Base-by-base conservation (phyloP, 2,329 filamentous ascomycete species). In the Xylaria sp. region DNA sequence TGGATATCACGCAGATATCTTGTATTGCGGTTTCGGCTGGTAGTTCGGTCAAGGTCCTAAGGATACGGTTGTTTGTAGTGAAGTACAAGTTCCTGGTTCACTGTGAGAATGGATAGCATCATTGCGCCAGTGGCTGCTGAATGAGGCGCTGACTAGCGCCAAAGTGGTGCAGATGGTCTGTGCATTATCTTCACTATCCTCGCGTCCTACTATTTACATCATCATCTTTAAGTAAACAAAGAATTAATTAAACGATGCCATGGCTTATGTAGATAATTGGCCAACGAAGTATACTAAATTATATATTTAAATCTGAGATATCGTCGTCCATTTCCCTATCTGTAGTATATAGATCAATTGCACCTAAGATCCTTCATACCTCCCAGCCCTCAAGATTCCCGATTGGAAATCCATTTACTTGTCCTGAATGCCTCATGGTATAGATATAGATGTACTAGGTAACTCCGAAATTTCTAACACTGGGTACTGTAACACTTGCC, bases 111-210 rank as follows among this genome's bases (percentile, higher is more conserved):
- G 51, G 12, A 25, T 23, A 53, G 27, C 53, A 55, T 23, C 42
- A 47, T 48, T 32, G 58, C 29, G 57, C 40, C 53, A 21, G 27
- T 37, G 23, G 40, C 50, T 35, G 58, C 44, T 9, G 44, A 29
- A 51, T 23, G 51, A 53, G 44, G 13, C 37, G 51, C 47, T 42
- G 37, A 54, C 54, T 25, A 5, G 21, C 44, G 65, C 60, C 53
- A 58, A 27, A 44, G 8, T 25, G 13, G 32, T 40, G 53, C 37
- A 47, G 23, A 48, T 67, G 65, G 65, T 67, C 65, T 68, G 65
- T 65, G 65, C 60, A 55, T 59, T 16, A 3, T n/a, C 13, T 13
- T 6, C 18, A n/a, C 5, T 40, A 10, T 13, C 35, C 40, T 44
- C 16, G 35, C n/a, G 40, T 18, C 18, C 6, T 18, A 44, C 40